Evolutionary conservation across 2,329 filamentous ascomycete genomes (phyloP), one percentile per base, ranked within the genome.

Genomic region (Alternaria sp.): DNA sequence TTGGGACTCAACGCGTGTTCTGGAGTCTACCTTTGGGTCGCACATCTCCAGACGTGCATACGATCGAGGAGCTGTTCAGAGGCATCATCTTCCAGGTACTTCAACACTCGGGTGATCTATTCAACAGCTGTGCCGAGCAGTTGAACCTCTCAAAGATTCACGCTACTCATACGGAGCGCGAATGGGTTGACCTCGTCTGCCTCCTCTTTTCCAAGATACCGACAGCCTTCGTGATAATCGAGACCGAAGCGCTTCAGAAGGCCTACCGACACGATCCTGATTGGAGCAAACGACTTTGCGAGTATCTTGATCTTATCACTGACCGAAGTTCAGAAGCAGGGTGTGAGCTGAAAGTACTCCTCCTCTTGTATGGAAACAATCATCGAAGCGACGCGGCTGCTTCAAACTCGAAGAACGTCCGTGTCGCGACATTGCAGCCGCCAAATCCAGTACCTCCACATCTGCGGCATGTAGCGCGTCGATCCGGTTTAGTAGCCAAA

Each of bases 141-240:
- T 40, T 40, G 15, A 40, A 40, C 15, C n/a, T 54, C 17, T 36
- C 28, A 9, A 26, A 36, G 10, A 36, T 36, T 4, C 17, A 11
- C 3, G 28, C n/a, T 6, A 9, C 49, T 23, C 28, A 52, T 23
- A 52, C 26, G 11, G 49, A 36, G 12, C n/a, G 28, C 28, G 49
- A 52, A 6, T 52, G 49, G n/a, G 26, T 52, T 19, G 28, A 52
- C 3, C 49, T 52, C 23, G 19, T 52, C 4, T 52, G 49, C 49
- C 28, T 52, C 12, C 49, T 52, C 49, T 32, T 52, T 23, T 52
- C 17, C 11, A 52, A 52, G 2, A 9, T 32, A 11, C 12, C 49
- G 10, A 32, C n/a, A 12, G 49, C 49, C 11, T 32, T 28, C 49
- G 4, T 51, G 3, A 17, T 51, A 5, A 51, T 32, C 26, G 49